Evolutionary conservation across 1,139 yeast species (phyloP).

Genomic region (Blastobotrys capitulatus): DNA sequence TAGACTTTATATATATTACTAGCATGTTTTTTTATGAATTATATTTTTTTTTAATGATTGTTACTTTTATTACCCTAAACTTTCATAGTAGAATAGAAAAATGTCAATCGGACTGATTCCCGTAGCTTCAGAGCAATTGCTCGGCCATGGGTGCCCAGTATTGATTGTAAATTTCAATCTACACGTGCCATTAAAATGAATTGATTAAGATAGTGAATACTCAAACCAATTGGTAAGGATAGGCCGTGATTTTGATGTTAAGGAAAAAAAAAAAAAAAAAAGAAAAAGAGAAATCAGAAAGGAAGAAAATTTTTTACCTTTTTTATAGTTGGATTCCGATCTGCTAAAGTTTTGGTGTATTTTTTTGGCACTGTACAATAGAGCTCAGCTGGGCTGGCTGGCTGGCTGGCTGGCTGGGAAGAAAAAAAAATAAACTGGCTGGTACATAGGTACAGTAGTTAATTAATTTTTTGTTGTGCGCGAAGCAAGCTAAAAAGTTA

Average conservation of each 20-base stretch:
- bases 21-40: neutral
- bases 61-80: too few species aligned
- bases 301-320: neutral
- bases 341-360: too few species aligned
- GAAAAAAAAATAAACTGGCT: too few species aligned
- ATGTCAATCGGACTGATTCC: slow-evolving; percentile 35
- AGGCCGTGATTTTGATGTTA: slow-evolving; percentile 11
- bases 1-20: neutral
- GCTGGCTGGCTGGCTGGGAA: too few species aligned
- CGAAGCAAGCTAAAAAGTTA: too few species aligned
- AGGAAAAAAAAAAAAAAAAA: slow-evolving; percentile 7
- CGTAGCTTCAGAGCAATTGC: slow-evolving; percentile 26
- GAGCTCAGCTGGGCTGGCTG: too few species aligned
- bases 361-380: too few species aligned
- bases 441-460: too few species aligned
- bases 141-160: slow-evolving; percentile 36
- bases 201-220: neutral
- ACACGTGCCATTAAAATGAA: slow-evolving; percentile 2
- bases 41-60: neutral
- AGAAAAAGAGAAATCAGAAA: neutral
- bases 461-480: too few species aligned
- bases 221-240: slow-evolving; percentile 6
- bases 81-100: too few species aligned
- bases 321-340: neutral
- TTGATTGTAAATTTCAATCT: slow-evolving; percentile 21